Conservation (phyloP, 192 early-diverging fungal genomes). For the Podila clonocystis region DNA sequence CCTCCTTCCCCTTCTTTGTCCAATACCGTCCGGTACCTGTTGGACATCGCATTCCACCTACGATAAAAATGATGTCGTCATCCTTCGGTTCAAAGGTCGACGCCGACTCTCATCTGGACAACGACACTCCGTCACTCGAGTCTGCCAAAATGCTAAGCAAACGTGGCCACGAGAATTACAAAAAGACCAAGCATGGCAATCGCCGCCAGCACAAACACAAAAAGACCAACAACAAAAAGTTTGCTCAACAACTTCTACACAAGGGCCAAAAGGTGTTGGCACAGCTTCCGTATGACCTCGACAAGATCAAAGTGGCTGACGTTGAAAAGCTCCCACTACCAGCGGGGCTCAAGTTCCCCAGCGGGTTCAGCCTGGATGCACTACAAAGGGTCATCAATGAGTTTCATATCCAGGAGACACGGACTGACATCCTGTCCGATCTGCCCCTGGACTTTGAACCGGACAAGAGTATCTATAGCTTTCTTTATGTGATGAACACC, state of each 20-base stretch:
- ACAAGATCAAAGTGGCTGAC: background rate
- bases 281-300: background rate
- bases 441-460: slow-evolving; percentile 29
- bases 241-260: background rate
- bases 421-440: slow-evolving; percentile 22
- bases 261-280: slow-evolving; percentile 9
- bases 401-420: slow-evolving; percentile 33
- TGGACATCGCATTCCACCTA: no score
- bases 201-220: no score
- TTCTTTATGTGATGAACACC: slow-evolving; percentile 25
- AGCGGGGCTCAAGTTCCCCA: slow-evolving; percentile 23
- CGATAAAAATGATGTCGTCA: background rate
- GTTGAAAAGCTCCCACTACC: slow-evolving; percentile 12
- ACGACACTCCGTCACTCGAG: no score
- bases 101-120: no score
- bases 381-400: slow-evolving; percentile 19
- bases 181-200: no score
- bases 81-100: no score
- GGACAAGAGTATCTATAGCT: slow-evolving; percentile 34
- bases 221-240: background rate
- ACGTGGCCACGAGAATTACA: no score
- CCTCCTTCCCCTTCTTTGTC: background rate
- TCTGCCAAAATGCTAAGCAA: no score
- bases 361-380: slow-evolving; percentile 20
- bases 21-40: background rate